phyloP scores from a whole-genome alignment of 225 moss, liverwort and hornwort genomes.

The Climacium dendroides region DNA sequence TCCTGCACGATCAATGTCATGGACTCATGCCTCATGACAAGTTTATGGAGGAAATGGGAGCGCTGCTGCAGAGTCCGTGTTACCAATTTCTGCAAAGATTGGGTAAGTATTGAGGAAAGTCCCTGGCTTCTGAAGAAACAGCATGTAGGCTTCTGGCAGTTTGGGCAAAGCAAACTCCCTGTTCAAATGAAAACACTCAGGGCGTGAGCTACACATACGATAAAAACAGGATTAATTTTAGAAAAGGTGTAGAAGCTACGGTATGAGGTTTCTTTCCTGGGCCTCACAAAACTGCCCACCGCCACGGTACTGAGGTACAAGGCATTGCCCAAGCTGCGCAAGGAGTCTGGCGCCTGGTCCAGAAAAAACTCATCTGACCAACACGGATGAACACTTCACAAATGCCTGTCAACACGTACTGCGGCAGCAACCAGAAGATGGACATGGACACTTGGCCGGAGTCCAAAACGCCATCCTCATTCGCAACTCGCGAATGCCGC shows the following conservation, averaged over 20 bases:
- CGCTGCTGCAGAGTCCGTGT: not conserved
- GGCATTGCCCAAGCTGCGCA: constrained; percentile 94
- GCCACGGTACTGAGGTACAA: constrained; percentile 95
- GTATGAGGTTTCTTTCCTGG: not conserved
- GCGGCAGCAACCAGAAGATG: constrained; percentile 92
- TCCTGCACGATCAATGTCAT: not conserved
- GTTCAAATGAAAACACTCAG: constrained; percentile 1
- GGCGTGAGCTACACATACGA: not conserved
- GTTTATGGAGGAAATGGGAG: not conserved
- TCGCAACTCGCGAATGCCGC: constrained; percentile 48
- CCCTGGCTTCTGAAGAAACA: constrained; percentile 65
- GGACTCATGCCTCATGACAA: not conserved
- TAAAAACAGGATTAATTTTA: not conserved
- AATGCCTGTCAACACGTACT: constrained; percentile 78
- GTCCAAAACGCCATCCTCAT: not conserved
- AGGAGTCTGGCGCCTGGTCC: constrained; percentile 89
- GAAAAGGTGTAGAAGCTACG: not conserved
- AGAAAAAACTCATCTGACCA: constrained; percentile 96
- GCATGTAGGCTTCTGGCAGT: constrained; percentile 81
- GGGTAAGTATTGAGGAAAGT: constrained; percentile 34
- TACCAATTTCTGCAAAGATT: not conserved
- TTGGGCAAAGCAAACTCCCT: constrained; percentile 78
- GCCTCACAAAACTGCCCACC: constrained; percentile 87
- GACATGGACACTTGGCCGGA: constrained; percentile 54
- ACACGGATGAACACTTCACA: constrained; percentile 96